Percentiles rank a stretch among this genome's conserved stretches.
These are phyloP conservation scores for Asclepias syriaca DNA, from an alignment of 257 asterid genomes.

Conservation along the genomic window DNA sequence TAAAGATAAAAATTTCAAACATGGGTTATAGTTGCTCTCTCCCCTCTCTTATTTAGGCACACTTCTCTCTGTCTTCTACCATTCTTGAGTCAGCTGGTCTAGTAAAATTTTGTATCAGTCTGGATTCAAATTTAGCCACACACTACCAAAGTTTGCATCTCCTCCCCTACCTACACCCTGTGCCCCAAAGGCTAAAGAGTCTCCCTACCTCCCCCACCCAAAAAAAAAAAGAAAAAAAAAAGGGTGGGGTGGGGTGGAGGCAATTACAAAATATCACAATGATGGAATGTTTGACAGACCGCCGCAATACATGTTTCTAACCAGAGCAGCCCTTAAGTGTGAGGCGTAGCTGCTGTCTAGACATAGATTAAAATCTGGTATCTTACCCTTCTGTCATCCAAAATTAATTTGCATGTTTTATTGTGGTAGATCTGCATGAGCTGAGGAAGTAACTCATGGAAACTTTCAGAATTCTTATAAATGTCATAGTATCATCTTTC, in stretches of 20 bases:
- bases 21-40: neutral
- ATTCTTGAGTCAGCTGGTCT: neutral
- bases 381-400: no score
- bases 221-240: neutral
- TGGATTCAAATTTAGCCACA: neutral
- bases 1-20: constrained; percentile 14
- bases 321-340: neutral
- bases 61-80: neutral
- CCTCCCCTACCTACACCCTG: neutral
- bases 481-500: neutral
- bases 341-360: neutral
- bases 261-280: neutral
- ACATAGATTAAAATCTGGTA: no score
- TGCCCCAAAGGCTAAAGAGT: no score
- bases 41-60: neutral
- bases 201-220: no score
- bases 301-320: neutral
- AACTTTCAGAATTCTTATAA: neutral
- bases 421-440: no score
- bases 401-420: neutral
- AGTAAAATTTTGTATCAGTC: neutral
- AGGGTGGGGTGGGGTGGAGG: neutral
- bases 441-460: no score
- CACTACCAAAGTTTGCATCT: neutral
- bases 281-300: neutral